Conservation (phyloP, 1,284 basidiomycete genomes). For the Puccinia coronata region DNA sequence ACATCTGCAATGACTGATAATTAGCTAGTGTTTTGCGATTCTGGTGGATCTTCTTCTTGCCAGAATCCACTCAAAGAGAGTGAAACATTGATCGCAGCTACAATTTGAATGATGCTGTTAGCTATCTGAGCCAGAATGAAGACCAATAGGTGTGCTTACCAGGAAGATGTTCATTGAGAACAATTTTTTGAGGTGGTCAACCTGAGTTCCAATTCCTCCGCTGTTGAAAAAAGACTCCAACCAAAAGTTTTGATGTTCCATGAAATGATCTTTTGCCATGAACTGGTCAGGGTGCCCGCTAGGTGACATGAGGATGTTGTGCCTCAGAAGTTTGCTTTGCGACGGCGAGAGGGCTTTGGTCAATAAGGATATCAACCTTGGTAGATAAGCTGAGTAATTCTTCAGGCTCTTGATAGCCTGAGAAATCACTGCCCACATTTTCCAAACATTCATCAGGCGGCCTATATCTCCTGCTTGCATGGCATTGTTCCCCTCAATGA, state of each 20-base stretch:
- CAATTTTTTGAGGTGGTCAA: not conserved
- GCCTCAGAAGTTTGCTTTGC: not conserved
- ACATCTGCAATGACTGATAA: not conserved
- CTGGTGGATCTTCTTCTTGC: not conserved
- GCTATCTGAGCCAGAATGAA: too few species aligned
- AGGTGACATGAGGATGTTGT: slow-evolving; percentile 13
- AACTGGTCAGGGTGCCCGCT: slow-evolving; percentile 4
- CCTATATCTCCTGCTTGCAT: not conserved
- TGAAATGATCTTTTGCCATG: slow-evolving; percentile 19
- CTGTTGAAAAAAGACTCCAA: slow-evolving; percentile 22
- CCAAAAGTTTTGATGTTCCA: slow-evolving; percentile 25
- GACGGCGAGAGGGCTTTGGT: not conserved
- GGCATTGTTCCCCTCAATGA: not conserved
- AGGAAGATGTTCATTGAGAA: slow-evolving; percentile 18
- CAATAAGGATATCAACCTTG: not conserved
- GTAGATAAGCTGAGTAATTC: slow-evolving; percentile 7
- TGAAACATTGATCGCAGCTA: not conserved
- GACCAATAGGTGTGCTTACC: not conserved
- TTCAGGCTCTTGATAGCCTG: slow-evolving; percentile 1
- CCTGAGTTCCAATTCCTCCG: not conserved
- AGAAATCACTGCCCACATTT: not conserved
- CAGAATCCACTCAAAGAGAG: not conserved
- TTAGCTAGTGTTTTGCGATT: not conserved
- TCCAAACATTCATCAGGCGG: slow-evolving; percentile 15
- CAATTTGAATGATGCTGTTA: too few species aligned